phyloP scores from a whole-genome alignment of 2,329 filamentous ascomycete species.

The Aspergillus sp. region DNA sequence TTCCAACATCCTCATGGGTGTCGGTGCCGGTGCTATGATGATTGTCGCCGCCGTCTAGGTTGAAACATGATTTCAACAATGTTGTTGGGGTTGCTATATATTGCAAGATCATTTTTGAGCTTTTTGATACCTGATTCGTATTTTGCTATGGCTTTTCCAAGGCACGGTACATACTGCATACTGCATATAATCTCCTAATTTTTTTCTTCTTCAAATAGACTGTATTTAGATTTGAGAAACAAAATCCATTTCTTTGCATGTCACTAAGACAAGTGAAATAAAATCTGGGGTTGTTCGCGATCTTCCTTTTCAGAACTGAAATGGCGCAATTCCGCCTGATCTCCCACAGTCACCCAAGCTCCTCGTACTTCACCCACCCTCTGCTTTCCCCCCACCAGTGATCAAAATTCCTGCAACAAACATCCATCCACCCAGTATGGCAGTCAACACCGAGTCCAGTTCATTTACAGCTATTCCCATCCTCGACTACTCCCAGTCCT shows the following conservation, averaged over 20 bases:
- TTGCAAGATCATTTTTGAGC: background rate
- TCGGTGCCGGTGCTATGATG: conserved; percentile 4
- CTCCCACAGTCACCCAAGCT: background rate
- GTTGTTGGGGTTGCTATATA: background rate
- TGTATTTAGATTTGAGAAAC: background rate
- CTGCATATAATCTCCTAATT: background rate
- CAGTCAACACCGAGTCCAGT: conserved; percentile 22
- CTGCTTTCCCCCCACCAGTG: background rate
- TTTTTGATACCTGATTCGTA: conserved; percentile 1
- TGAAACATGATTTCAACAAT: background rate
- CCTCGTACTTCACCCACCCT: background rate
- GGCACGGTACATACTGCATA: background rate
- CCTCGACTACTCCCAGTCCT: conserved; percentile 29
- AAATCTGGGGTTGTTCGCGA: background rate
- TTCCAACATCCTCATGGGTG: conserved; percentile 1
- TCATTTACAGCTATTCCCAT: conserved; percentile 32
- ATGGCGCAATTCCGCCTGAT: background rate
- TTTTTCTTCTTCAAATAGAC: background rate
- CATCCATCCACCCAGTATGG: background rate
- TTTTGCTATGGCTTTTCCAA: background rate
- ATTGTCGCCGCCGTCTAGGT: background rate
- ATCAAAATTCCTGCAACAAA: background rate
- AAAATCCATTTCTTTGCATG: background rate
- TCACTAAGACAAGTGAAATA: background rate
- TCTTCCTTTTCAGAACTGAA: background rate